Base-by-base conservation (phyloP, 1,139 yeast genomes). In the Scheffersomyces parashehatae region DNA sequence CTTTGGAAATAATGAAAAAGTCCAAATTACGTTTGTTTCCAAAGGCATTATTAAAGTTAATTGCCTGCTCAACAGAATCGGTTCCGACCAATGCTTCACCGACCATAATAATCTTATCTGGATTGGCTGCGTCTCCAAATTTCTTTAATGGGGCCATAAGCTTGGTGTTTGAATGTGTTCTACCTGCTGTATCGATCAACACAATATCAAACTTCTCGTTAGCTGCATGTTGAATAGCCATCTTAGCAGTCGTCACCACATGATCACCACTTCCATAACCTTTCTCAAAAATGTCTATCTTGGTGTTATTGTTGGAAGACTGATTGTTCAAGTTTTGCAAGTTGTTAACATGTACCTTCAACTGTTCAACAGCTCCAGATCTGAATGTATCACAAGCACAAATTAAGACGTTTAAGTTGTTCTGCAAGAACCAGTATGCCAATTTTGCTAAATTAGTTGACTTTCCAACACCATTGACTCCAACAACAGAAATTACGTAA, bases 1-100 rank as follows among this genome's bases (percentile, higher is more conserved):
- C 95, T 64, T 93, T 93, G 40, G 96, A 88, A 37, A 93, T 87
- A 49, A 93, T 85, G 68, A 95, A 93, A 60, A 93, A 95, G 63
- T 93, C 98, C 43, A 93, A 72, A 40, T 80, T 78, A 45, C 98
- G 74, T 38, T 78, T 80, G 47, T 85, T 83, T 11, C 99, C 99
- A 68, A 95, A 93, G 0, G 98, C 97, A 53, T 82, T 81, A 62
- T 93, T 91, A 68, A 93, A 93, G 61, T 93, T 91, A 44, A 81
- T 81, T 0, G 99, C 99, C 63, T 93, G 99, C 61, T 88, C 89
- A 4, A 93, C 97, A 1, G 97, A 89, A 61, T 93, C 99, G 0
- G 98, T 91, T 15, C 99, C 99, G 1, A 91, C 99, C 38, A 93
- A 74, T 0, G 99, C 99, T 64, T 93, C 99, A 36, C 98, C 99